phyloP scores from a whole-genome alignment of 2,329 filamentous ascomycete genomes.

The Aureobasidium sp. region DNA sequence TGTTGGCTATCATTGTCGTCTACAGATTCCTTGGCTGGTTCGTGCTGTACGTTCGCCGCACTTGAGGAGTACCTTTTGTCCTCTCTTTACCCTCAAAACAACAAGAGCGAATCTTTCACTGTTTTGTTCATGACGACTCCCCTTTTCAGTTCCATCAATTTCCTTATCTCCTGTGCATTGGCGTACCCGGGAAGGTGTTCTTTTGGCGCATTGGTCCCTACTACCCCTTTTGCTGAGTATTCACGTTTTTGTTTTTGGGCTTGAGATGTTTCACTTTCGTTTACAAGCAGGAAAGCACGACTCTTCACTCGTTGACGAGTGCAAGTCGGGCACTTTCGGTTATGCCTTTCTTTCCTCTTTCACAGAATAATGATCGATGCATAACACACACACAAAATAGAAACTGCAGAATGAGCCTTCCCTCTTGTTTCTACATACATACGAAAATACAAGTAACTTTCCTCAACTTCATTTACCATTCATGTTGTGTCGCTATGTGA shows the following conservation, averaged over 20 bases:
- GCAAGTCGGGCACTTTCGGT: background rate
- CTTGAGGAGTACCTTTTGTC: constrained; percentile 7
- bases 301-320: background rate
- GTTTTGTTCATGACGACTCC: constrained; percentile 1
- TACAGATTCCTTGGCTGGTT: constrained; percentile 64
- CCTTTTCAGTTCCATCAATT: background rate
- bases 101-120: background rate
- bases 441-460: background rate
- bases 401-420: background rate
- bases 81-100: background rate
- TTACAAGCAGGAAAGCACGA: background rate
- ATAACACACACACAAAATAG: background rate
- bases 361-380: background rate
- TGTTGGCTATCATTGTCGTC: constrained; percentile 66
- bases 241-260: background rate
- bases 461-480: background rate
- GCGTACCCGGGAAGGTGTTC: background rate
- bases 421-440: background rate
- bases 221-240: background rate
- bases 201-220: background rate
- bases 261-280: background rate
- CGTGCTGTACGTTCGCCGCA: constrained; percentile 42
- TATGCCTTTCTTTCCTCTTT: background rate
- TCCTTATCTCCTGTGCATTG: background rate
- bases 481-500: background rate